phyloP scores from a whole-genome alignment of 208 protist species.

The Naegleria lovaniensis region DNA sequence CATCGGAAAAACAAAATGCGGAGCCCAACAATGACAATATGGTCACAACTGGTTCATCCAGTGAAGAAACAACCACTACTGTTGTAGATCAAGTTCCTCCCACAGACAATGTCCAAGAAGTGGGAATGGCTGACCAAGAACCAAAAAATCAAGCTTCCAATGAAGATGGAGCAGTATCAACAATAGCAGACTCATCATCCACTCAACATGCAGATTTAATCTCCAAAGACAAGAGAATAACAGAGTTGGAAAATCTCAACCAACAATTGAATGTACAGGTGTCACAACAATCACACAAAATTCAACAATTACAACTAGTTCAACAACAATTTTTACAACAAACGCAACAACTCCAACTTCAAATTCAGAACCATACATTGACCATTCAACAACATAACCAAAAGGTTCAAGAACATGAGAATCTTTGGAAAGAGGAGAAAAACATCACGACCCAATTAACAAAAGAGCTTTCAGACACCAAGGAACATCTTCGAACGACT shows the following conservation, averaged over 20 bases:
- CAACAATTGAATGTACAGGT: background rate
- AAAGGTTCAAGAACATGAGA: background rate
- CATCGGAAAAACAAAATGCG: background rate
- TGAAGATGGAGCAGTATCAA: background rate
- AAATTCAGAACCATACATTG: background rate
- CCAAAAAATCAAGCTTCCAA: background rate
- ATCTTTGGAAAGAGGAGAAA: background rate
- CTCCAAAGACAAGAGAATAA: background rate
- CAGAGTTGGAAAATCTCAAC: background rate
- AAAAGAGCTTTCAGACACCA: background rate
- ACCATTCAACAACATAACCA: background rate
- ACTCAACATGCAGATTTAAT: background rate
- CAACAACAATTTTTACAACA: background rate
- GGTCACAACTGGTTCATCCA: background rate
- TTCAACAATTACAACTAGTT: background rate
- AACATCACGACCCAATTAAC: background rate
- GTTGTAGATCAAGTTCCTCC: background rate
- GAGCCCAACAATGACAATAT: background rate
- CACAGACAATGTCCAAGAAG: background rate
- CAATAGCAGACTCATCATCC: background rate
- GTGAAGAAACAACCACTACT: background rate
- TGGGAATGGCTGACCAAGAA: background rate
- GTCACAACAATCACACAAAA: background rate
- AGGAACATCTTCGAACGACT: background rate
- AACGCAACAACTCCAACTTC: background rate